Percentiles rank a stretch among this genome's conserved stretches.
phyloP scores from a whole-genome alignment of 1,139 yeast species.

The Suhomyces bribrorum region DNA sequence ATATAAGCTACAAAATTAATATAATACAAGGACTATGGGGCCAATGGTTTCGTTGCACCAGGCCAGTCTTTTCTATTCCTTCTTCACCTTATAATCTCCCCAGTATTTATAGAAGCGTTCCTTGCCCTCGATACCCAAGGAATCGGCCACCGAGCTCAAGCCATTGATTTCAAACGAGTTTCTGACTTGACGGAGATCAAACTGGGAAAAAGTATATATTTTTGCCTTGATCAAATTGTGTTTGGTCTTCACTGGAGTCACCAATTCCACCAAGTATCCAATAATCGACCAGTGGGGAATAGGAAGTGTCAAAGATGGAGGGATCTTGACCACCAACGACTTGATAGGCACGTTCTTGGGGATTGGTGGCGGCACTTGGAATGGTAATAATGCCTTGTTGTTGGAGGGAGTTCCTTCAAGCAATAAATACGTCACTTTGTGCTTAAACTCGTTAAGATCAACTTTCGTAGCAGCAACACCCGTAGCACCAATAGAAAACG shows the following conservation, averaged over 20 bases:
- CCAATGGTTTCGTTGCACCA: no score
- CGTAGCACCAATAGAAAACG: slow-evolving; percentile 23
- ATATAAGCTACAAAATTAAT: no score
- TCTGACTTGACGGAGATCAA: slow-evolving; percentile 21
- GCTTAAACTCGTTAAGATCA: slow-evolving; percentile 24
- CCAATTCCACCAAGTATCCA: slow-evolving; percentile 28
- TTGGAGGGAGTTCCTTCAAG: slow-evolving; percentile 74
- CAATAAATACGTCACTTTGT: slow-evolving; percentile 49
- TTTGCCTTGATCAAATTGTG: slow-evolving; percentile 27
- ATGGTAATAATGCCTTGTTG: slow-evolving; percentile 59
- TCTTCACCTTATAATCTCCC: slow-evolving; percentile 17
- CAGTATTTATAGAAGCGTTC: slow-evolving; percentile 38
- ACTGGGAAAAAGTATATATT: slow-evolving; percentile 24
- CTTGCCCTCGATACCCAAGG: slow-evolving; percentile 31
- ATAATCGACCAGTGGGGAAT: slow-evolving; percentile 27
- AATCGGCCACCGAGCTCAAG: slow-evolving; percentile 29
- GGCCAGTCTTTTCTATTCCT: no score
- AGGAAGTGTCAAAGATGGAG: slow-evolving; percentile 36
- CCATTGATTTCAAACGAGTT: slow-evolving; percentile 33
- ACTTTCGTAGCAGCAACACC: slow-evolving; percentile 14
- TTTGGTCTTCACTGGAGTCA: slow-evolving; percentile 23
- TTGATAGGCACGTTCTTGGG: slow-evolving; percentile 30
- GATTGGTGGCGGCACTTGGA: slow-evolving; percentile 19
- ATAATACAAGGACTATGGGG: no score
- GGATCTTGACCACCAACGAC: slow-evolving; percentile 47